Evolutionary conservation across 1,284 basidiomycete species (phyloP), one percentile per base, ranked within the genome.

Genomic region (Rhodotorula sp.): DNA sequence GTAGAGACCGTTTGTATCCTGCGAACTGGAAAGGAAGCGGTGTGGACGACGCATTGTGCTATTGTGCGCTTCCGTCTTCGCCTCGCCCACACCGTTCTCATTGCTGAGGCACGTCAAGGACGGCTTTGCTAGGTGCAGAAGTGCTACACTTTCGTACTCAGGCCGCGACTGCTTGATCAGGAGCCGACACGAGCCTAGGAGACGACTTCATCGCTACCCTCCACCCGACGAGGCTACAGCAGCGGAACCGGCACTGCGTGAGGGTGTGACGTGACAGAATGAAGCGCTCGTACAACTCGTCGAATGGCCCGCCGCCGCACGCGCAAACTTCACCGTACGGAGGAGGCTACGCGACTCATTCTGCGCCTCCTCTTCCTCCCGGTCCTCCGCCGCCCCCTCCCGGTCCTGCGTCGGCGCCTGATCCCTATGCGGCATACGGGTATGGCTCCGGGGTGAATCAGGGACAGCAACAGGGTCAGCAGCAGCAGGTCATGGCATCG

Each of bases 201-300:
- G 39, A 44, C 39, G 39, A 44, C 39, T 44, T 44, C 39, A 44
- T 44, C 39, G 39, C 39, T 44, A 10, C 19, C 19, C 39, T 44
- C 39, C 7, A 44, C 13, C 13, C 39, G 39, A 13, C 39, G 39
- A 44, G 39, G 13, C 7, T 17, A 44, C 13, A 44, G 39, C 39
- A 44, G 39, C 39, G 39, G 39, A 17, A 10, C 11, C 39, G 9
- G 39, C 39, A 44, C 39, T 10, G 39, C 39, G 39, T 44, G 39
- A 44, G 39, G 5, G 39, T 3, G 11, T 44, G 39, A 44, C 39
- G 39, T 13, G 39, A 17, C 39, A 44, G 39, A 17, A 59, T 63
- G 66, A 62, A 67, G 49, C 66, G 66, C 44, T 48, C 66, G 13
- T 67, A 62, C 60, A 58, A 58, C 55, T 54, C 64, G 36, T n/a